Percentiles rank a stretch among this genome's conserved stretches.
Conservation (phyloP, 129 eudicot species). For the Flaveria ramosissima region DNA sequence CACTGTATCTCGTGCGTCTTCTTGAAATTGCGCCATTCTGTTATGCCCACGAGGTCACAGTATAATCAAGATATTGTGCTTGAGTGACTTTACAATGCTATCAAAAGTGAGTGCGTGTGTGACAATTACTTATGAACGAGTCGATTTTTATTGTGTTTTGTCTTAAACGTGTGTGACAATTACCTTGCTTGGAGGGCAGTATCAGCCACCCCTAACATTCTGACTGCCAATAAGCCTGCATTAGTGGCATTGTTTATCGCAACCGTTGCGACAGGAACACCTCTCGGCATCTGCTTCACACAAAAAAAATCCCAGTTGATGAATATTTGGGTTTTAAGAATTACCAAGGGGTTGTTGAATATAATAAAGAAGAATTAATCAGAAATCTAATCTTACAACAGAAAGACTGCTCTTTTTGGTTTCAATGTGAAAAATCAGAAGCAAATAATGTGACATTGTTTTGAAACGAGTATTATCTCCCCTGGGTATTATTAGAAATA, state of each 20-base stretch:
- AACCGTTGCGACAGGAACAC: conserved; percentile 97
- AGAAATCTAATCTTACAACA: conserved; percentile 5
- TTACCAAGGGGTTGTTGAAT: background rate
- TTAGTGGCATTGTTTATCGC: conserved; percentile 96
- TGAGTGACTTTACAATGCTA: background rate
- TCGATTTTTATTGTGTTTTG: background rate
- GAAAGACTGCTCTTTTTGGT: background rate
- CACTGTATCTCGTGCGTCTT: conserved; percentile 69
- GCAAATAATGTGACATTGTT: background rate
- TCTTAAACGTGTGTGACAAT: background rate
- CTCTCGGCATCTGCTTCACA: conserved; percentile 88
- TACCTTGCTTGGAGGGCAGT: conserved; percentile 69
- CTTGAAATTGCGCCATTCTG: conserved; percentile 87
- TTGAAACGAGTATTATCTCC: background rate
- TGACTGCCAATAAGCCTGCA: conserved; percentile 84
- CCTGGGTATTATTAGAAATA: background rate
- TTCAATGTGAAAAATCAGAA: background rate
- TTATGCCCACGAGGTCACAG: background rate
- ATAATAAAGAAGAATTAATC: background rate
- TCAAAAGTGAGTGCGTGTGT: background rate
- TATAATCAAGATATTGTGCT: background rate
- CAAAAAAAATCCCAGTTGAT: conserved; percentile 2
- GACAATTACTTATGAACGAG: background rate
- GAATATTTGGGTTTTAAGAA: background rate
- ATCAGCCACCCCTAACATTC: conserved; percentile 79